Conservation (phyloP, 2,329 filamentous ascomycete species). For the Fusarium irregulare region DNA sequence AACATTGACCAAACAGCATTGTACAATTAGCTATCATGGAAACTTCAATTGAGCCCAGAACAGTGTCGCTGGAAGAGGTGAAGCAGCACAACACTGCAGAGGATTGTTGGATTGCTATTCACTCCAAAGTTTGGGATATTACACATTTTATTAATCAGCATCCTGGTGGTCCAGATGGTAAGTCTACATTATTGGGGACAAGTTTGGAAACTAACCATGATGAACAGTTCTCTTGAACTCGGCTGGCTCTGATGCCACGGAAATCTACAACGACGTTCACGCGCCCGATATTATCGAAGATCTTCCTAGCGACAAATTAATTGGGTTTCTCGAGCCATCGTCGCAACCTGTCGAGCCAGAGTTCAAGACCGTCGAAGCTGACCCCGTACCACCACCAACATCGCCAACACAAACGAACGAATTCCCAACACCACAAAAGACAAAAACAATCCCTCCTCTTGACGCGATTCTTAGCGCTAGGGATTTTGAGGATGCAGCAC, state of each 20-base stretch:
- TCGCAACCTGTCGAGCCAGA: background rate
- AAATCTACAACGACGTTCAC: slow-evolving; percentile 63
- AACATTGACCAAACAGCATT: background rate
- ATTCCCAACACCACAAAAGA: background rate
- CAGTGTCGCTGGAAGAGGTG: slow-evolving; percentile 52
- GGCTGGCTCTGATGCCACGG: slow-evolving; percentile 65
- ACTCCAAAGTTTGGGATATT: slow-evolving; percentile 76
- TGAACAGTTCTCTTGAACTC: slow-evolving; percentile 60
- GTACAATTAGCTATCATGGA: slow-evolving; percentile 15
- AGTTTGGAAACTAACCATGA: background rate
- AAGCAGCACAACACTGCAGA: slow-evolving; percentile 59
- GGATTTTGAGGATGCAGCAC: slow-evolving; percentile 70
- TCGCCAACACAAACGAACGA: background rate
- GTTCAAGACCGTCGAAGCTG: background rate
- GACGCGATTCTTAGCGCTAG: slow-evolving; percentile 6
- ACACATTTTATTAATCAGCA: slow-evolving; percentile 68
- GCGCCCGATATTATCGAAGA: slow-evolving; percentile 54
- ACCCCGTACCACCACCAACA: background rate
- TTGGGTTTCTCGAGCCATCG: slow-evolving; percentile 58
- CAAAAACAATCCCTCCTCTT: background rate
- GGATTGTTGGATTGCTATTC: slow-evolving; percentile 75
- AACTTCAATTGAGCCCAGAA: slow-evolving; percentile 6
- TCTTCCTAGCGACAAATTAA: slow-evolving; percentile 59
- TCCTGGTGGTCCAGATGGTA: slow-evolving; percentile 53
- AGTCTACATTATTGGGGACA: background rate